Evolutionary conservation across 2,329 filamentous ascomycete species (phyloP).

Genomic region (Pyrenophora teres): DNA sequence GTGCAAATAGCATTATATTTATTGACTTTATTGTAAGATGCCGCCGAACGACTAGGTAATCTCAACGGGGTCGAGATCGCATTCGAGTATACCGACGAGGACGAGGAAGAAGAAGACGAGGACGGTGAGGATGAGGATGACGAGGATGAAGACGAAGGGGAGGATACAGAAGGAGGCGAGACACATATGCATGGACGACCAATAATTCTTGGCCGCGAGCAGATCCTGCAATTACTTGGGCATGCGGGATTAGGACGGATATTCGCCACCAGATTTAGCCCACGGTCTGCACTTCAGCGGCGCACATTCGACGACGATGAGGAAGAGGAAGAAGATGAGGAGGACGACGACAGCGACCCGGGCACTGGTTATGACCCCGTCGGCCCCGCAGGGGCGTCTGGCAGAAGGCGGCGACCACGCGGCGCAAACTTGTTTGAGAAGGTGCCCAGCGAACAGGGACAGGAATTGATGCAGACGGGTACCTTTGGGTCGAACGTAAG

Average conservation of each 20-base stretch:
- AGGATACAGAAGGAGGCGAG: constrained; percentile 29
- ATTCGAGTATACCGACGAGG: constrained; percentile 47
- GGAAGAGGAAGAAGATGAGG: constrained; percentile 47
- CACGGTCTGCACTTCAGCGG: constrained; percentile 21
- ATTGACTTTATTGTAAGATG: constrained; percentile 36
- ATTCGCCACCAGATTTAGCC: constrained; percentile 47
- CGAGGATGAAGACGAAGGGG: constrained; percentile 35
- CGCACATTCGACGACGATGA: constrained; percentile 36
- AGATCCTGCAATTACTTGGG: constrained; percentile 61
- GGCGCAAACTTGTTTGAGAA: constrained; percentile 69
- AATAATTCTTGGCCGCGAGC: constrained; percentile 52
- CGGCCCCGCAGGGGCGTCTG: constrained; percentile 41
- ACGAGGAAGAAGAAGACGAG: constrained; percentile 41
- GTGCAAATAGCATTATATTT: background rate
- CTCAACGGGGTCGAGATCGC: constrained; percentile 50
- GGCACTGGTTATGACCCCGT: constrained; percentile 43
- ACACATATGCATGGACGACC: constrained; percentile 28
- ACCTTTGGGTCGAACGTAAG: constrained; percentile 73
- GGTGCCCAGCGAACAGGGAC: constrained; percentile 78
- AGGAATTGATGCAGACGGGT: constrained; percentile 79
- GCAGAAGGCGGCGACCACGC: constrained; percentile 50
- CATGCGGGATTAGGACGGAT: constrained; percentile 59
- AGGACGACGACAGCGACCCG: constrained; percentile 47
- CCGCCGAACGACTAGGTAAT: constrained; percentile 49
- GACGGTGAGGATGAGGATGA: constrained; percentile 17